These are phyloP conservation scores for Juglanconis sp. DNA, from an alignment of 2,329 filamentous ascomycete species.

Conservation along the genomic window DNA sequence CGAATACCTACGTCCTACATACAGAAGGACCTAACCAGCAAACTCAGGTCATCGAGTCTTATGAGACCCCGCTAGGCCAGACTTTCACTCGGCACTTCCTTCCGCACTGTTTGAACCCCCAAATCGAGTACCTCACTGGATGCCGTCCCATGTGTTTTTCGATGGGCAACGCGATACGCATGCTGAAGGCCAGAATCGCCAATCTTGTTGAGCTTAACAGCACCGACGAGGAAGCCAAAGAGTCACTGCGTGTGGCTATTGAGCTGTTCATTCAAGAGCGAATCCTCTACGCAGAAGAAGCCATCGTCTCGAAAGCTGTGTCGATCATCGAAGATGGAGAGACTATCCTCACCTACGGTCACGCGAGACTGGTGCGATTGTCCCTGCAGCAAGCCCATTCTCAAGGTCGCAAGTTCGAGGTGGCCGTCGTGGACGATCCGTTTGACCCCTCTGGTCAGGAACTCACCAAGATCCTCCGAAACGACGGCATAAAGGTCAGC, in stretches of 20 bases:
- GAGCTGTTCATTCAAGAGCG: conserved; percentile 89
- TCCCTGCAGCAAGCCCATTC: conserved; percentile 71
- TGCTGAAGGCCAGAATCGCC: conserved; percentile 88
- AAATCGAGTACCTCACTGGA: conserved; percentile 91
- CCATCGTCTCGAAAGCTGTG: conserved; percentile 75
- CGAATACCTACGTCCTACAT: neutral
- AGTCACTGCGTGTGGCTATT: conserved; percentile 72
- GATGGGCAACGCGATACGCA: conserved; percentile 95
- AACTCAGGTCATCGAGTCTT: conserved; percentile 79
- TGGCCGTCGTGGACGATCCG: conserved; percentile 76
- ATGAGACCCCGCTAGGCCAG: conserved; percentile 79
- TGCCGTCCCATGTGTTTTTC: conserved; percentile 95
- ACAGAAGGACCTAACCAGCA: conserved; percentile 12
- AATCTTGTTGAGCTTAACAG: conserved; percentile 78
- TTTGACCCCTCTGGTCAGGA: conserved; percentile 49
- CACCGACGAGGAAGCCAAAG: conserved; percentile 78
- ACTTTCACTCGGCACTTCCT: conserved; percentile 89
- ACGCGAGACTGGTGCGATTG: conserved; percentile 81
- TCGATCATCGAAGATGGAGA: conserved; percentile 76
- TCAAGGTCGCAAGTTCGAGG: conserved; percentile 71
- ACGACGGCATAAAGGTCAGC: conserved; percentile 69
- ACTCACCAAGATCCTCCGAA: conserved; percentile 66
- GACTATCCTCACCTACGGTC: conserved; percentile 81
- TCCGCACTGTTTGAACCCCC: conserved; percentile 84
- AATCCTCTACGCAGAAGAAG: conserved; percentile 79